Evolutionary conservation across 2,329 filamentous ascomycete species (phyloP).

Genomic region (Pseudocercospora macadamiae): DNA sequence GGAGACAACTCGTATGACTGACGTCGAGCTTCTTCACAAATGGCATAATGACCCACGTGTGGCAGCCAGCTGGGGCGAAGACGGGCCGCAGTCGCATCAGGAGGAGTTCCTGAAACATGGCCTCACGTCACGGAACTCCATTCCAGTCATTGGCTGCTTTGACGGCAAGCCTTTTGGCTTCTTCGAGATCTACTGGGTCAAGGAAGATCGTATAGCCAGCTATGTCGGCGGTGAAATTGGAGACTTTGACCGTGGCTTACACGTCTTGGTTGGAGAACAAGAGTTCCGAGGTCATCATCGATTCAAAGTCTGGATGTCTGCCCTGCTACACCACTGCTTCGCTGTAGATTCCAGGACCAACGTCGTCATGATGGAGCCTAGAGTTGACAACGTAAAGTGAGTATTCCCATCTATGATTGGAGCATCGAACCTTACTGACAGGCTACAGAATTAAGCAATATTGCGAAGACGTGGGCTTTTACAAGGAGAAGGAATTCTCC

Average conservation of each 20-base stretch:
- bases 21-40: constrained; percentile 71
- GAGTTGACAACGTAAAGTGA: constrained; percentile 88
- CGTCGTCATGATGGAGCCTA: constrained; percentile 81
- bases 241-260: constrained; percentile 86
- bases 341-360: constrained; percentile 78
- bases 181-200: constrained; percentile 98
- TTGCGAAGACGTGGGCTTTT: constrained; percentile 75
- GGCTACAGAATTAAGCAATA: constrained; percentile 67
- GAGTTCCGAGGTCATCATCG: constrained; percentile 80
- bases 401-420: neutral
- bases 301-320: constrained; percentile 79
- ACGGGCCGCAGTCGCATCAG: constrained; percentile 58
- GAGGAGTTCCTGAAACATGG: constrained; percentile 69
- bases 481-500: constrained; percentile 80
- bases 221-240: constrained; percentile 69
- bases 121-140: constrained; percentile 72
- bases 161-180: constrained; percentile 95
- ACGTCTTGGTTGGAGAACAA: constrained; percentile 87
- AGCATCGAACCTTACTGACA: constrained; percentile 19
- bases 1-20: constrained; percentile 46
- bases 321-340: constrained; percentile 85
- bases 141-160: constrained; percentile 91
- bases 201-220: constrained; percentile 79
- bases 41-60: constrained; percentile 92
- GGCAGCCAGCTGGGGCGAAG: constrained; percentile 79